Conservation (phyloP, 345 rosid species). For the Firmiana major region DNA sequence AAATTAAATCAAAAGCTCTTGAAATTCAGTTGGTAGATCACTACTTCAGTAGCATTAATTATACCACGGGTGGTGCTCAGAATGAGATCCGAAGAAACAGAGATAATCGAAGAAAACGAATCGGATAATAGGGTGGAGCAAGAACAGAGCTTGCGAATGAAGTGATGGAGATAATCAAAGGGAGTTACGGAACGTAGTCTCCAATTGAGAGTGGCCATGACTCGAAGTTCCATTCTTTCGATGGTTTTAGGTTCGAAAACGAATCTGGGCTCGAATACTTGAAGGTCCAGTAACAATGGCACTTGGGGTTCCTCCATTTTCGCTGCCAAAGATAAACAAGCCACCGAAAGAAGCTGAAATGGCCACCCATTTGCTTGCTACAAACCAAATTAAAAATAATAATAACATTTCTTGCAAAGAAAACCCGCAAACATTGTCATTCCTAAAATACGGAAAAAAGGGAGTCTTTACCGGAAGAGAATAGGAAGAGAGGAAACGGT, state of each 20-base stretch:
- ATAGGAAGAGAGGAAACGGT: constrained; percentile 56
- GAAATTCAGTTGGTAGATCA: not conserved
- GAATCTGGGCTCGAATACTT: constrained; percentile 46
- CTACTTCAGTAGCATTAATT: not conserved
- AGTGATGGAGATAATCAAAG: constrained; percentile 46
- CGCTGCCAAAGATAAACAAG: constrained; percentile 65
- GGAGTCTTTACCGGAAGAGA: constrained; percentile 36
- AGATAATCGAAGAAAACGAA: constrained; percentile 24
- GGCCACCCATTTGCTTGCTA: constrained; percentile 46
- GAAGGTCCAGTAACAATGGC: constrained; percentile 53
- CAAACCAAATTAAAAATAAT: not conserved
- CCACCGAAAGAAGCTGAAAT: constrained; percentile 67
- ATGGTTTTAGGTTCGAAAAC: constrained; percentile 47
- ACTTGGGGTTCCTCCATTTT: constrained; percentile 55
- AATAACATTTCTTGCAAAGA: constrained; percentile 18
- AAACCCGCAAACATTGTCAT: not conserved
- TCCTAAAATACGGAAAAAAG: not conserved
- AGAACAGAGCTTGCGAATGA: constrained; percentile 35
- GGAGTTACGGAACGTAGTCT: constrained; percentile 52
- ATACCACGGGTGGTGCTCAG: constrained; percentile 53
- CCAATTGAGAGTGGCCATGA: constrained; percentile 53
- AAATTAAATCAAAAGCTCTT: not conserved
- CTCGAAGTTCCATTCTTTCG: constrained; percentile 55
- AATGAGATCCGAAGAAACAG: constrained; percentile 48
- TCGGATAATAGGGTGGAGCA: constrained; percentile 18